Conservation (phyloP, 2,329 filamentous ascomycete species). For the Alternaria infectoria region DNA sequence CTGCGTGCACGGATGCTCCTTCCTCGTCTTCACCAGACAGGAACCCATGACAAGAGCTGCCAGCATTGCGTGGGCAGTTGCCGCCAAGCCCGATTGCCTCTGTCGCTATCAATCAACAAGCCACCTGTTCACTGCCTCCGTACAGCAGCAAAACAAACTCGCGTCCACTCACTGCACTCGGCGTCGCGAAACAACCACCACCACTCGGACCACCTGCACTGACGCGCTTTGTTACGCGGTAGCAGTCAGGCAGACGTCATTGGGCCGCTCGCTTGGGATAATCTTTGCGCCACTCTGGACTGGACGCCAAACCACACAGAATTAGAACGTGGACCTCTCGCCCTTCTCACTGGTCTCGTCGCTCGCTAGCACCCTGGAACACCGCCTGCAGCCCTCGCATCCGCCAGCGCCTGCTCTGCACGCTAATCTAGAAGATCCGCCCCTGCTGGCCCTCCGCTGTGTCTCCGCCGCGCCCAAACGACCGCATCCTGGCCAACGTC, state of each 20-base stretch:
- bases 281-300: constrained; percentile 28
- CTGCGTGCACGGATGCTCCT: constrained; percentile 17
- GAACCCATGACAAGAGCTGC: constrained; percentile 5
- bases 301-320: constrained; percentile 32
- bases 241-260: constrained; percentile 31
- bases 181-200: background rate
- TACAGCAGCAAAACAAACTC: background rate
- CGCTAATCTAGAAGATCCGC: constrained; percentile 18
- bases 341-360: constrained; percentile 19
- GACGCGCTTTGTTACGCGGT: constrained; percentile 9
- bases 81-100: background rate
- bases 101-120: background rate
- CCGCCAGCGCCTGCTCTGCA: constrained; percentile 21
- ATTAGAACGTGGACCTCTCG: constrained; percentile 38
- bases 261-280: constrained; percentile 30
- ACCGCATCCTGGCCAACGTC: constrained; percentile 28
- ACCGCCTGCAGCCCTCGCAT: constrained; percentile 9
- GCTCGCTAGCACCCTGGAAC: constrained; percentile 20
- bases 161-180: background rate
- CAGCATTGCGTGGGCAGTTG: constrained; percentile 4
- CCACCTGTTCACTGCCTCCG: background rate
- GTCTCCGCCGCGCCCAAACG: constrained; percentile 28
- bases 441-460: constrained; percentile 27
- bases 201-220: background rate
- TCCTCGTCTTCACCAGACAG: constrained; percentile 7